A percentile compares a stretch with the other conserved stretches of the same genome.
phyloP scores from a whole-genome alignment of 305 asterid species.

The Rubia occidens region DNA sequence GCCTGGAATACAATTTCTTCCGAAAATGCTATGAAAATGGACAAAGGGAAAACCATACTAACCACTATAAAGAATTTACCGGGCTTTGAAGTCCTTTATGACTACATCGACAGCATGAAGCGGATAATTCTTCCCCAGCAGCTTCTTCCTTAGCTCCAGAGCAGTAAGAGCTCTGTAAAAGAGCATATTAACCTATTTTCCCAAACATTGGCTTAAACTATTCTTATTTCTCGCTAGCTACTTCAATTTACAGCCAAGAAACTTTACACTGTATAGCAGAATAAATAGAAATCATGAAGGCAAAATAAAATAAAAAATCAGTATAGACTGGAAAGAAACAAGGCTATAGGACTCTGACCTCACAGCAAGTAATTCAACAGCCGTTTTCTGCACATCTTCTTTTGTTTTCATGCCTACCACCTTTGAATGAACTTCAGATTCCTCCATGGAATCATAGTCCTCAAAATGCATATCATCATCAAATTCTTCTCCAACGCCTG shows the following conservation, averaged over 20 bases:
- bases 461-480: slow-evolving; percentile 26
- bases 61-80: slow-evolving; percentile 33
- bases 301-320: background rate
- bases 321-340: background rate
- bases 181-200: background rate
- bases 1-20: background rate
- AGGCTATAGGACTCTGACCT: slow-evolving; percentile 32
- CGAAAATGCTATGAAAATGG: background rate
- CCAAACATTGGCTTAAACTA: background rate
- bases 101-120: slow-evolving; percentile 47
- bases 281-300: background rate
- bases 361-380: slow-evolving; percentile 55
- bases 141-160: slow-evolving; percentile 67
- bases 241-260: background rate
- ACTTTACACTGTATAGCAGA: background rate
- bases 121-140: slow-evolving; percentile 45
- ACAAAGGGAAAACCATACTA: background rate
- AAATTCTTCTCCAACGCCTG: slow-evolving; percentile 37
- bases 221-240: background rate
- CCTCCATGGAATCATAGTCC: slow-evolving; percentile 25
- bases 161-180: slow-evolving; percentile 70
- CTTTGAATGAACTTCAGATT: slow-evolving; percentile 9
- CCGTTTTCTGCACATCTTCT: slow-evolving; percentile 52
- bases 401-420: slow-evolving; percentile 23
- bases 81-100: slow-evolving; percentile 50